phyloP scores from a whole-genome alignment of 2,329 filamentous ascomycete species.

The Trichoderma cornu-damae region DNA sequence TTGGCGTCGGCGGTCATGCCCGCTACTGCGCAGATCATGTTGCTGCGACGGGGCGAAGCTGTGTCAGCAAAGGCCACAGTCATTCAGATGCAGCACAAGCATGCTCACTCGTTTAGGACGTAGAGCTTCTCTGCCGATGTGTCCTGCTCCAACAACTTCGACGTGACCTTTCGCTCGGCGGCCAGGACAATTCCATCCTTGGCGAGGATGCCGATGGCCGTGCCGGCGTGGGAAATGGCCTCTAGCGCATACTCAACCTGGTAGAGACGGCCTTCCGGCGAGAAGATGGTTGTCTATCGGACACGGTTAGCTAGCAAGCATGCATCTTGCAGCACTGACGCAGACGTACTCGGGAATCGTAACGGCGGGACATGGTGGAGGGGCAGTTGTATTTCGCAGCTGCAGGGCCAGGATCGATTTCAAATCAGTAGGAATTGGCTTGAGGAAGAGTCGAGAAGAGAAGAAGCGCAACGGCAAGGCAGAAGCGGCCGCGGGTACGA shows the following conservation, averaged over 20 bases:
- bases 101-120: conserved; percentile 96
- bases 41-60: conserved; percentile 51
- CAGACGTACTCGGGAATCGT: conserved; percentile 83
- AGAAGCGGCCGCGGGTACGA: not conserved
- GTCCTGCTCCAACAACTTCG: conserved; percentile 98
- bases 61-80: not conserved
- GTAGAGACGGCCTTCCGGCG: conserved; percentile 94
- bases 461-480: not conserved
- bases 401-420: not conserved
- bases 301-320: not conserved
- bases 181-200: conserved; percentile 98
- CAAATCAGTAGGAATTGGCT: not conserved
- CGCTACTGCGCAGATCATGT: conserved; percentile 99
- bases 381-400: conserved; percentile 6
- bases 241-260: conserved; percentile 99
- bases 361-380: conserved; percentile 82
- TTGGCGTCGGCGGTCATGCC: conserved; percentile 99
- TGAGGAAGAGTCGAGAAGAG: not conserved
- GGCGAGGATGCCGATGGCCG: conserved; percentile 91
- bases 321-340: not conserved
- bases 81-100: conserved; percentile 27
- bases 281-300: conserved; percentile 94
- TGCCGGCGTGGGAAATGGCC: conserved; percentile 97
- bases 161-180: conserved; percentile 97
- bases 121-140: conserved; percentile 99